These are phyloP conservation scores for Leptosphaerulina australis DNA, from an alignment of 2,329 filamentous ascomycete genomes.

Conservation along the genomic window DNA sequence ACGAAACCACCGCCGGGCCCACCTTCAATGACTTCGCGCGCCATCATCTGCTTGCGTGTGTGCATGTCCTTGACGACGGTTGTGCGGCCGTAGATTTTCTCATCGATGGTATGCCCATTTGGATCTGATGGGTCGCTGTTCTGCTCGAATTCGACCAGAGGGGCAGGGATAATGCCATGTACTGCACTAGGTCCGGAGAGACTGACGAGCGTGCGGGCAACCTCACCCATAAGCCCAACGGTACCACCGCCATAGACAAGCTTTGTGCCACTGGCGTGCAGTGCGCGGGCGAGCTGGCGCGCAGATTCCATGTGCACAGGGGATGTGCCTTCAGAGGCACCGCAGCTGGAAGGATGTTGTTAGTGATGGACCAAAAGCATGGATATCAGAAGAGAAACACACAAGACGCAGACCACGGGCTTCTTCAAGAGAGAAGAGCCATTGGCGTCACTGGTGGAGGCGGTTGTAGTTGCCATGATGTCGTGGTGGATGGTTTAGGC, in stretches of 20 bases:
- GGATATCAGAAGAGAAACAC: slow-evolving; percentile 29
- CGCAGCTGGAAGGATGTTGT: slow-evolving; percentile 69
- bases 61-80: slow-evolving; percentile 97
- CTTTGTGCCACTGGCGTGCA: slow-evolving; percentile 77
- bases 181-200: slow-evolving; percentile 81
- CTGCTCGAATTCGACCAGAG: slow-evolving; percentile 79
- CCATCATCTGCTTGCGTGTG: slow-evolving; percentile 93
- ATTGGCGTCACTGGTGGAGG: slow-evolving; percentile 4
- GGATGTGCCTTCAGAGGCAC: slow-evolving; percentile 74
- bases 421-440: slow-evolving; percentile 35
- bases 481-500: neutral
- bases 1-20: slow-evolving; percentile 88
- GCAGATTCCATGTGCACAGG: slow-evolving; percentile 80
- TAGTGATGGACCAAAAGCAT: too few species aligned
- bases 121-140: slow-evolving; percentile 58
- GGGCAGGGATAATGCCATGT: slow-evolving; percentile 90
- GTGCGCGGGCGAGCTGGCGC: slow-evolving; percentile 71
- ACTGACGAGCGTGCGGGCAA: slow-evolving; percentile 83
- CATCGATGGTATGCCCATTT: slow-evolving; percentile 59
- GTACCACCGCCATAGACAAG: slow-evolving; percentile 97
- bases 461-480: slow-evolving; percentile 26
- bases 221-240: slow-evolving; percentile 91
- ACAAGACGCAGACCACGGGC: slow-evolving; percentile 88
- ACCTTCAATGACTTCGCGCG: slow-evolving; percentile 79
- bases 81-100: slow-evolving; percentile 75